Conservation (phyloP, 2,329 filamentous ascomycete species). For the Canariomyces notabilis region DNA sequence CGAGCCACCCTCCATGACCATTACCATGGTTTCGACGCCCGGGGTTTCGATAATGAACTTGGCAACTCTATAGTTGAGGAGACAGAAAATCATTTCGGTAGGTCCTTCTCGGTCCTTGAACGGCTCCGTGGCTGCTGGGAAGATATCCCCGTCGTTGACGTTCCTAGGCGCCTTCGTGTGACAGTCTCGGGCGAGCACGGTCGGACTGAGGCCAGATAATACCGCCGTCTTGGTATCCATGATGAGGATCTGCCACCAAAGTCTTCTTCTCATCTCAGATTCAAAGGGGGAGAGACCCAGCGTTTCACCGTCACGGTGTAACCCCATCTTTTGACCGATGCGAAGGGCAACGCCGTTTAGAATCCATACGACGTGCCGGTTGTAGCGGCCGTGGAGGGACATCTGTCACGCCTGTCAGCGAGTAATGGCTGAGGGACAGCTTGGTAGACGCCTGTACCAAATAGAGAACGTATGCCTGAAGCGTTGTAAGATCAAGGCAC, state of each 20-base stretch:
- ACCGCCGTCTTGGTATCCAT: slow-evolving; percentile 54
- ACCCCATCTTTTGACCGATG: slow-evolving; percentile 62
- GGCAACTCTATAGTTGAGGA: slow-evolving; percentile 47
- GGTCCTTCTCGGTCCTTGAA: slow-evolving; percentile 50
- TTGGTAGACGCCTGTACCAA: slow-evolving; percentile 37
- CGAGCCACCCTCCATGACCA: slow-evolving; percentile 38
- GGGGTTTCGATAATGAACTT: slow-evolving; percentile 45
- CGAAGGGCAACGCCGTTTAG: slow-evolving; percentile 57
- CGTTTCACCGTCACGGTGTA: slow-evolving; percentile 56
- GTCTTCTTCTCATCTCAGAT: slow-evolving; percentile 60
- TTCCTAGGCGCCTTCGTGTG: slow-evolving; percentile 54
- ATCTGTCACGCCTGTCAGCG: slow-evolving; percentile 35
- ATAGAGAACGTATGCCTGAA: slow-evolving; percentile 57
- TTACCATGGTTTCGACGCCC: slow-evolving; percentile 45
- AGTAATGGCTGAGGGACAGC: not conserved
- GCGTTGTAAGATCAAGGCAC: slow-evolving; percentile 51
- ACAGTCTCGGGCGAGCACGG: slow-evolving; percentile 48
- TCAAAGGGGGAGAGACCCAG: slow-evolving; percentile 57
- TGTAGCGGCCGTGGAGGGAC: slow-evolving; percentile 53
- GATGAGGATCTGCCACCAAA: slow-evolving; percentile 62
- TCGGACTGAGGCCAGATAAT: slow-evolving; percentile 52
- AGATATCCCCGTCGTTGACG: slow-evolving; percentile 55
- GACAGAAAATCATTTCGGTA: slow-evolving; percentile 56
- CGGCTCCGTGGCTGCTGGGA: slow-evolving; percentile 47
- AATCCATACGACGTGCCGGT: slow-evolving; percentile 56